phyloP scores from a whole-genome alignment of 2,329 filamentous ascomycete species.

The Microcyclosporella mali region DNA sequence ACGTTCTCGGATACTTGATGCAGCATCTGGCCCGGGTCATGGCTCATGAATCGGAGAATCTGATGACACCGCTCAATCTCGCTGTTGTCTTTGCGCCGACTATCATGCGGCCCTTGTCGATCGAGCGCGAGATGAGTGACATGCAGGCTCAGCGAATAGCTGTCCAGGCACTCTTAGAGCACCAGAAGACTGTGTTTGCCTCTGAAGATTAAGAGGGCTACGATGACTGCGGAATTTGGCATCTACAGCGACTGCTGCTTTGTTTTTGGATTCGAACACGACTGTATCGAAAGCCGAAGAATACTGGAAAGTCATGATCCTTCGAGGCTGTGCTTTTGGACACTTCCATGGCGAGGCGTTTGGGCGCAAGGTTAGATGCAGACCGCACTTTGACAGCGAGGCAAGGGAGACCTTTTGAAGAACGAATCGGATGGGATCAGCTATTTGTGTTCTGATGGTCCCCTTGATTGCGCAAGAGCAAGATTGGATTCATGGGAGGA shows the following conservation, averaged over 20 bases:
- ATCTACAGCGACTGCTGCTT: neutral
- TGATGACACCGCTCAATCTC: constrained; percentile 95
- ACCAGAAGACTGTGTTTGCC: constrained; percentile 72
- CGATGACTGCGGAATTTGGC: too few relatives aligned
- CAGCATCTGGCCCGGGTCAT: constrained; percentile 89
- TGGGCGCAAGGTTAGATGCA: too few relatives aligned
- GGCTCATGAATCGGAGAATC: constrained; percentile 71
- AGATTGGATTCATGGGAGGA: too few relatives aligned
- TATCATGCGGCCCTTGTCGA: constrained; percentile 84
- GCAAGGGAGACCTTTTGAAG: too few relatives aligned
- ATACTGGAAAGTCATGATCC: too few relatives aligned
- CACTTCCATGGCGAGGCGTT: too few relatives aligned
- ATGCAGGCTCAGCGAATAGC: constrained; percentile 89
- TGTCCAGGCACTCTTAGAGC: constrained; percentile 88
- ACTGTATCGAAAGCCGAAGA: too few relatives aligned
- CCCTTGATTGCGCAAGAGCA: too few relatives aligned
- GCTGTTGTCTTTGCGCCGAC: constrained; percentile 97
- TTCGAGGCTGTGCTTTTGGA: too few relatives aligned
- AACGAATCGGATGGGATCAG: too few relatives aligned
- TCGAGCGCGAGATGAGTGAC: constrained; percentile 93
- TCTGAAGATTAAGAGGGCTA: constrained; percentile 12
- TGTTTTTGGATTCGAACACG: neutral
- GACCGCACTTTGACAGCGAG: too few relatives aligned
- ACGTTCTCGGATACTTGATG: constrained; percentile 87
- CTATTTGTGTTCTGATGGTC: too few relatives aligned